Base-by-base conservation (phyloP, 345 rosid genomes). In the Adansonia digitata region DNA sequence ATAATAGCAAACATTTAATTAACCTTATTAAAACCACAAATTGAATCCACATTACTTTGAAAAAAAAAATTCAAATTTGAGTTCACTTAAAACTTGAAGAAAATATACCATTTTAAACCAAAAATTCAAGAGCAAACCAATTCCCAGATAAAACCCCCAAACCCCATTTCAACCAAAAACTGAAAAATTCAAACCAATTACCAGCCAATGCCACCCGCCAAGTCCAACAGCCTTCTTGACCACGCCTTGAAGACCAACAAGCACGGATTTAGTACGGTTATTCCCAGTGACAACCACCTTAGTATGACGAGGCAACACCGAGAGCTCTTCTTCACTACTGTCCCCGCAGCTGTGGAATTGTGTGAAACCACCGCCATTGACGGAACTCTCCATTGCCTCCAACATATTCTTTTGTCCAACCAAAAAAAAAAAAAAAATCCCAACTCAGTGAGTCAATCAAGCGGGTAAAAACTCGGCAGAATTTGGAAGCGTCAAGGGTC, bases 161-260 rank as follows among this genome's bases (percentile, higher is more conserved):
- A 45, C 6, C 20, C 72, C 35, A 26, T 45, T 67, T 45, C 71
- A 6, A 26, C 31, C 13, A 40, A 42, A n/a, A 53, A n/a, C 59
- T 26, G 8, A 57, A 27, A 5, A 63, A 40, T 13, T 12, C 7
- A 51, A 40, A 40, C 22, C 7, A 77, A 27, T 82, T 73, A 94
- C 98, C 91, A 94, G 97, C 98, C 98, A 94, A 87, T 94, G 97
- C 97, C 98, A 94, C 11, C 98, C 98, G 45, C 98, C 98, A 65
- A 89, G 93, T 2, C 98, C 97, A 73, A 94, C 97, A 37, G 98
- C 98, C 83, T 94, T 94, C 83, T 94, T 92, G 65, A 94, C 98
- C 4, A 94, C 98, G 7, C 98, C 98, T 72, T 84, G 89, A 68
- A 94, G 98, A 76, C 98, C 98, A 1, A 94, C 97, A 53, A 94